A percentile compares a stretch with the other conserved stretches of the same genome.
Evolutionary conservation across 306 rosid genomes (phyloP).

Genomic region (Cucurbita pepo): DNA sequence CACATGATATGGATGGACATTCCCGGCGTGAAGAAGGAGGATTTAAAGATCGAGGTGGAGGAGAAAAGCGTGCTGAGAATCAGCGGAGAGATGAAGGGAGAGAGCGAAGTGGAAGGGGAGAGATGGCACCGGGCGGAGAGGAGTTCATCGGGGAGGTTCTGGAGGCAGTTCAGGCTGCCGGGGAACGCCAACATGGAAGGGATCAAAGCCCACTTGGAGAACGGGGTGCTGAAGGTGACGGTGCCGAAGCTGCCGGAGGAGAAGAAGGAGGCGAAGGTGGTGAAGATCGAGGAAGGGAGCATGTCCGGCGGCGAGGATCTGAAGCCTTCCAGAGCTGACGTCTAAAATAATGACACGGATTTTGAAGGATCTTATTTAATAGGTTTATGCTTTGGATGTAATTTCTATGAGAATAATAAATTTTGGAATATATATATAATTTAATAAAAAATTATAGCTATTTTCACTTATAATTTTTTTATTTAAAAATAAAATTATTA

Average conservation of each 20-base stretch:
- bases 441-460: too few species aligned
- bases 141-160: background rate
- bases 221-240: background rate
- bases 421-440: too few species aligned
- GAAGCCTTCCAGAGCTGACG: background rate
- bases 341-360: background rate
- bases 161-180: background rate
- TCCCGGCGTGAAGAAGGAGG: background rate
- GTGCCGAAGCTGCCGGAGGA: background rate
- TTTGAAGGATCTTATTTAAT: too few species aligned
- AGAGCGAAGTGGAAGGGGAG: background rate
- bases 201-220: background rate
- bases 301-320: background rate
- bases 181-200: background rate
- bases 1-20: background rate
- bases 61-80: background rate
- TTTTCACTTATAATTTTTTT: too few species aligned
- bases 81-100: background rate
- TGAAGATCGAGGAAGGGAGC: background rate
- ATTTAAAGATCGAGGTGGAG: background rate
- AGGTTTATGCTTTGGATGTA: too few species aligned
- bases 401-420: too few species aligned
- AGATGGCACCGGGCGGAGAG: background rate
- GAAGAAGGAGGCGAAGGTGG: background rate
- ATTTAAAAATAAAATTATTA: too few species aligned